Evolutionary conservation across 768 basidiomycete species (phyloP).

Genomic region (Cytidiella melzeri): DNA sequence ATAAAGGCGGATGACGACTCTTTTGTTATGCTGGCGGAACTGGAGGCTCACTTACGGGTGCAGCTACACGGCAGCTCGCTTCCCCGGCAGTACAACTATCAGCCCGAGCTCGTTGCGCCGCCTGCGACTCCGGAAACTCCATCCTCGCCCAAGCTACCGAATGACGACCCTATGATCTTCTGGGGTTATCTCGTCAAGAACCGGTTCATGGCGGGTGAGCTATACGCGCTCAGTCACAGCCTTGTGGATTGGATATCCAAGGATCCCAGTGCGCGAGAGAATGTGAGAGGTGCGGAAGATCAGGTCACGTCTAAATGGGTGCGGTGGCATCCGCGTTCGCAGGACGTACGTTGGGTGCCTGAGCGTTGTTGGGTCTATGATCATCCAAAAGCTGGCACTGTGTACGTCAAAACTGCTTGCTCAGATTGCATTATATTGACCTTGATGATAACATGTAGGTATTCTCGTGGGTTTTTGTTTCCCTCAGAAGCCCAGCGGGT

Average conservation of each 20-base stretch:
- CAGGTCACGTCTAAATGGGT: constrained; percentile 94
- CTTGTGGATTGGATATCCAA: constrained; percentile 84
- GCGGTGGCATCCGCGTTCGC: constrained; percentile 70
- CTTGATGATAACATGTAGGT: constrained; percentile 41
- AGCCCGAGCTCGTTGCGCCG: constrained; percentile 6
- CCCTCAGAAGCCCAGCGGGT: constrained; percentile 80
- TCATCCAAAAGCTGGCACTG: constrained; percentile 90
- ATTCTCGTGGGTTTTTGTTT: constrained; percentile 93
- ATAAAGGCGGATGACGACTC: constrained; percentile 95
- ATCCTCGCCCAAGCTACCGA: constrained; percentile 2
- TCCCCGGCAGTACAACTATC: constrained; percentile 8
- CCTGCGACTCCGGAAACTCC: constrained; percentile 11
- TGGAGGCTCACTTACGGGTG: constrained; percentile 82
- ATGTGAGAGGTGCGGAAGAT: constrained; percentile 84
- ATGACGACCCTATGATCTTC: constrained; percentile 67
- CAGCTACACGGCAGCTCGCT: constrained; percentile 46
- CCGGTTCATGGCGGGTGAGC: constrained; percentile 91
- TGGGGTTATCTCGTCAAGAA: constrained; percentile 92
- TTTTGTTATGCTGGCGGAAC: constrained; percentile 90
- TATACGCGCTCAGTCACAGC: constrained; percentile 86
- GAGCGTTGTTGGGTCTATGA: constrained; percentile 99
- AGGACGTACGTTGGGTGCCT: constrained; percentile 80
- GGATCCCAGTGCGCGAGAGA: constrained; percentile 57
- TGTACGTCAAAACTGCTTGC: constrained; percentile 44
- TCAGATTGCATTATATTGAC: not conserved